phyloP scores from a whole-genome alignment of 1,284 basidiomycete species.

The Thecaphora frezii region DNA sequence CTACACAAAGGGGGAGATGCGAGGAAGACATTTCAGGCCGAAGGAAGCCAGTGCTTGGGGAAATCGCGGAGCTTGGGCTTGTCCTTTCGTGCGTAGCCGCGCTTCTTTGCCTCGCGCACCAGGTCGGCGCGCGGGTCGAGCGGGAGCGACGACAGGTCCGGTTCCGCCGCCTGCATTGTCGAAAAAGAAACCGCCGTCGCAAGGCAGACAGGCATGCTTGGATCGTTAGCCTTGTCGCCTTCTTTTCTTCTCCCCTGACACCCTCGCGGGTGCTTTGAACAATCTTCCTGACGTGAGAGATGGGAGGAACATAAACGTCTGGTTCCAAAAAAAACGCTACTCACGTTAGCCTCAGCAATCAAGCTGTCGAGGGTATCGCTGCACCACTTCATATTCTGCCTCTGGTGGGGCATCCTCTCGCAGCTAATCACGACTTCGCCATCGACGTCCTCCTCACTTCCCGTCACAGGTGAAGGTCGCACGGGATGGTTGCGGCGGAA shows the following conservation, averaged over 20 bases:
- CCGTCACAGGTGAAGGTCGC: neutral
- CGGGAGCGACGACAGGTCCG: slow-evolving; percentile 53
- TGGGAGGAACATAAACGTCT: slow-evolving; percentile 2
- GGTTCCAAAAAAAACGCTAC: too few relatives aligned
- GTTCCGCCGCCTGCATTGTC: slow-evolving; percentile 20
- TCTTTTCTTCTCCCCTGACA: too few relatives aligned
- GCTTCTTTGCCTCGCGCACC: slow-evolving; percentile 38
- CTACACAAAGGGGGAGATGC: too few relatives aligned
- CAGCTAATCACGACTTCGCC: slow-evolving; percentile 58
- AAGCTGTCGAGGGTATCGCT: slow-evolving; percentile 59
- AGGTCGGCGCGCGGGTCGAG: slow-evolving; percentile 52
- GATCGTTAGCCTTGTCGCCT: too few relatives aligned
- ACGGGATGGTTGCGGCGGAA: slow-evolving; percentile 19
- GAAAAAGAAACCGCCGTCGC: neutral
- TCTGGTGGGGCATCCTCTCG: slow-evolving; percentile 55
- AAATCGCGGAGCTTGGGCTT: slow-evolving; percentile 52
- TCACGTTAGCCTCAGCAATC: slow-evolving; percentile 56
- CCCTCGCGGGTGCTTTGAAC: too few relatives aligned
- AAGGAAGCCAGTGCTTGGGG: slow-evolving; percentile 60
- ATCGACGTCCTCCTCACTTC: slow-evolving; percentile 6
- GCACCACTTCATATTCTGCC: slow-evolving; percentile 62
- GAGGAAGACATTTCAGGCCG: too few relatives aligned
- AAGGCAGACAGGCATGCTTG: neutral
- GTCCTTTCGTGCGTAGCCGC: slow-evolving; percentile 32
- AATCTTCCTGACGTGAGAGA: too few relatives aligned